Conservation (phyloP, 768 basidiomycete genomes). For the Boletus eberwhitei region DNA sequence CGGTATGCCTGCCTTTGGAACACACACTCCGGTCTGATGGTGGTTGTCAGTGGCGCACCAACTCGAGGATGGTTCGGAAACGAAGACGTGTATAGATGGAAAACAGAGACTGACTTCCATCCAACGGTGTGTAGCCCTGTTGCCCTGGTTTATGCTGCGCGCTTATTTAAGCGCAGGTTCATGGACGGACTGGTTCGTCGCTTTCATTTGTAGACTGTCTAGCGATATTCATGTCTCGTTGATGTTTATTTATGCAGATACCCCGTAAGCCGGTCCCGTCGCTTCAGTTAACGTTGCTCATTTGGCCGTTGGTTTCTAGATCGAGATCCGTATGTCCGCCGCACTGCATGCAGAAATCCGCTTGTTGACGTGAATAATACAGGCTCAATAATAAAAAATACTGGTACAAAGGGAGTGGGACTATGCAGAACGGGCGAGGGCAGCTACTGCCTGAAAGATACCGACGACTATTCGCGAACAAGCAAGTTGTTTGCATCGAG, state of each 20-base stretch:
- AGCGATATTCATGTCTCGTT: conserved; percentile 1
- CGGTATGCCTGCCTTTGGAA: conserved; percentile 33
- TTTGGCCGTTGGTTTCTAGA: conserved; percentile 21
- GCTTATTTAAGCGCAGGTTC: conserved; percentile 41
- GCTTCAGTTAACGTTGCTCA: background rate
- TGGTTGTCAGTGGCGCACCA: conserved; percentile 43
- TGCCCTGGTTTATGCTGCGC: background rate
- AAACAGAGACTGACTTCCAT: conserved; percentile 81
- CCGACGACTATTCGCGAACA: conserved; percentile 59
- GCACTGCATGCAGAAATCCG: accelerated
- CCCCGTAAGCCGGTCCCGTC: conserved; percentile 41
- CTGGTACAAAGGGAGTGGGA: conserved; percentile 41
- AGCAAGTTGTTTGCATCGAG: conserved; percentile 81
- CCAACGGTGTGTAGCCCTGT: conserved; percentile 45
- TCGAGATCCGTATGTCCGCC: conserved; percentile 43
- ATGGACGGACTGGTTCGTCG: conserved; percentile 63
- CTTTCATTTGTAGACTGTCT: background rate
- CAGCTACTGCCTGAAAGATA: conserved; percentile 52
- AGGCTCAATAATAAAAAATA: conserved; percentile 41
- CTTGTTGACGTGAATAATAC: background rate
- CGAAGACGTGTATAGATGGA: conserved; percentile 71
- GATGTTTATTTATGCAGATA: conserved; percentile 39
- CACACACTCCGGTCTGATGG: background rate
- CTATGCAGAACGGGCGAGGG: conserved; percentile 15
- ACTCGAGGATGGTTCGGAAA: conserved; percentile 61